Percentiles rank a stretch among this genome's conserved stretches.
Evolutionary conservation across 75 land plant species (phyloP).

Genomic region (Picea glauca): DNA sequence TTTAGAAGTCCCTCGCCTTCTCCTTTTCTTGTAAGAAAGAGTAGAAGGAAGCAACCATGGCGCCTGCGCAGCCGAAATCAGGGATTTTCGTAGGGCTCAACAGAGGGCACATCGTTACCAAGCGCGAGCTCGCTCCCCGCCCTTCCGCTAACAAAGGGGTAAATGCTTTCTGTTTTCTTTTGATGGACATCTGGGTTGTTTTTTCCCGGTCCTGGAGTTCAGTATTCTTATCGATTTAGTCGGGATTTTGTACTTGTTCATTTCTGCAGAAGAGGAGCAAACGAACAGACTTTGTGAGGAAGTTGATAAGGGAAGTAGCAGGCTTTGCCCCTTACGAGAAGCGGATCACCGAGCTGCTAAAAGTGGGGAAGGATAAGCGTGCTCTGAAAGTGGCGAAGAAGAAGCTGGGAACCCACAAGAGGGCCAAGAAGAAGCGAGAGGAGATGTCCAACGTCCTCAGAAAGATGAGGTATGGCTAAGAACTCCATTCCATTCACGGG

Average conservation of each 20-base stretch:
- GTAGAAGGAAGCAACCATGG: constrained; percentile 38
- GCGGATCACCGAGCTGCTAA: constrained; percentile 86
- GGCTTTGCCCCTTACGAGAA: constrained; percentile 98
- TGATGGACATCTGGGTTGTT: too few relatives aligned
- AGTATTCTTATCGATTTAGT: too few relatives aligned
- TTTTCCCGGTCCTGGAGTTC: too few relatives aligned
- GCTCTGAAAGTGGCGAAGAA: constrained; percentile 92
- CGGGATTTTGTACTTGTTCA: neutral
- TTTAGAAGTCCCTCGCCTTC: too few relatives aligned
- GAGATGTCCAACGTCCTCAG: constrained; percentile 85
- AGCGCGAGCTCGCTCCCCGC: constrained; percentile 63
- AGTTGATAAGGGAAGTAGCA: constrained; percentile 82
- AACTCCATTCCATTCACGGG: too few relatives aligned
- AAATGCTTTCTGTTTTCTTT: constrained; percentile 4
- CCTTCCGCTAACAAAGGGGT: constrained; percentile 85
- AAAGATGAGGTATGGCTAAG: constrained; percentile 60
- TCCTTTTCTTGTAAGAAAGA: too few relatives aligned
- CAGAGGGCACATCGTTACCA: constrained; percentile 77
- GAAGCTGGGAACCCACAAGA: constrained; percentile 88
- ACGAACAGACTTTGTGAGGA: constrained; percentile 70
- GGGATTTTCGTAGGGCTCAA: constrained; percentile 80
- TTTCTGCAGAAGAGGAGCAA: constrained; percentile 62
- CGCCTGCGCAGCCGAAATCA: constrained; percentile 64
- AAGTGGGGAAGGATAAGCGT: constrained; percentile 93
- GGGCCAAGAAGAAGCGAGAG: constrained; percentile 96